phyloP scores from a whole-genome alignment of 140 eudicot species.

The Stevia rebaudiana region DNA sequence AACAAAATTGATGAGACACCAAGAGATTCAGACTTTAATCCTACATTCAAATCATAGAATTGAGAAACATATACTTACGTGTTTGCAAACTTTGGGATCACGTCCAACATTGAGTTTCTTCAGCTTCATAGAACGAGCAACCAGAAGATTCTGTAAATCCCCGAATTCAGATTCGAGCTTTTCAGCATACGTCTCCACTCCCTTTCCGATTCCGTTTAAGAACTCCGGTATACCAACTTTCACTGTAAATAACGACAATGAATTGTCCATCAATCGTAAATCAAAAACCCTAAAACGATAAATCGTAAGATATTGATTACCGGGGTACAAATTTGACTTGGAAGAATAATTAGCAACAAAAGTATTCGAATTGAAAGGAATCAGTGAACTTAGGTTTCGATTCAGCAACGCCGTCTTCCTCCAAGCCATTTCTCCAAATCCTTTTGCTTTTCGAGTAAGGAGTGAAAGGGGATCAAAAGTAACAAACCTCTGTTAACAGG shows the following conservation, averaged over 20 bases:
- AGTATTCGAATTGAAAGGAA: slow-evolving; percentile 20
- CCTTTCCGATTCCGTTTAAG: slow-evolving; percentile 78
- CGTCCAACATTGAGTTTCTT: slow-evolving; percentile 65
- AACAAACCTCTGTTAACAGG: not conserved
- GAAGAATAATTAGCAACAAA: slow-evolving; percentile 54
- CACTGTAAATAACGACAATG: slow-evolving; percentile 32
- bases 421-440: slow-evolving; percentile 43
- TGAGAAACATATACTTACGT: slow-evolving; percentile 33
- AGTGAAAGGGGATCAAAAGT: not conserved
- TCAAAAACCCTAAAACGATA: not conserved
- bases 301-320: slow-evolving; percentile 18
- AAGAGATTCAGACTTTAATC: not conserved
- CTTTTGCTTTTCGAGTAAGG: not conserved
- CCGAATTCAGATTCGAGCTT: slow-evolving; percentile 83
- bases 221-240: slow-evolving; percentile 92
- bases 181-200: slow-evolving; percentile 67
- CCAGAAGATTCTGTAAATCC: slow-evolving; percentile 72
- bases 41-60: not conserved
- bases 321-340: slow-evolving; percentile 45
- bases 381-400: slow-evolving; percentile 12
- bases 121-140: slow-evolving; percentile 70
- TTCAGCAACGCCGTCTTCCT: slow-evolving; percentile 31
- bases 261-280: not conserved
- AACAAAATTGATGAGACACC: not conserved
- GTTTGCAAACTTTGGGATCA: slow-evolving; percentile 60